Base-by-base conservation (phyloP, 208 protist genomes). In the Leishmania amazonensis region DNA sequence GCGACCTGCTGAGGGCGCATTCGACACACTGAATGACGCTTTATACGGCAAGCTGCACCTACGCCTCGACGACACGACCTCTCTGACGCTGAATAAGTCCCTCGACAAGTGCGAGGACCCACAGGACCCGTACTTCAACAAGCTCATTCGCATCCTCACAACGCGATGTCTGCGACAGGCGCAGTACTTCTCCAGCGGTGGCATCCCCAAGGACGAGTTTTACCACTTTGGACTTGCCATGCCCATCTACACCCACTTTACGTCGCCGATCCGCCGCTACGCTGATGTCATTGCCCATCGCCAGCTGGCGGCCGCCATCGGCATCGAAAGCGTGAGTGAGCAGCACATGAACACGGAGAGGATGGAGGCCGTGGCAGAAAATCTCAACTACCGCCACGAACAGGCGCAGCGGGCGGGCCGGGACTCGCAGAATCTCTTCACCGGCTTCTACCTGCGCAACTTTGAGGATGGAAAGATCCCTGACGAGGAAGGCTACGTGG, bases 221-320 rank as follows among this genome's bases (percentile, higher is more conserved):
- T 91, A 90, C 75, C 98, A 99, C 88, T 98, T 97, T 87, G 98
- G 97, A 81, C 90, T 99, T 17, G 96, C 95, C n/a, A 96, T 97
- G 88, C 88, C 93, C 71, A 96, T 98, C 71, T 99, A 99, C 88
- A 99, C 97, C 6, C 98, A 99, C 83, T 99, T 99, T 82, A 99
- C 98, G 49, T 99, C 96, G 9, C 98, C 98, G 13, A 98, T 99
- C 86, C 96, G 98, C 60, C 93, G 98, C 68, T 99, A 98, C 80
- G 93, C 97, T 40, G 98, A 99, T 85, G 94, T 99, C 19, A 87
- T 99, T 80, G 97, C 99, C 31, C 98, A 99, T 81, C 94, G 98
- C 21, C 95, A 97, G 86, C 85, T 98, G 40, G 95, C 94, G 19
- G 92, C 94, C 40, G 91, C 91, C 9, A 89, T 98, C 60, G 94